Percentiles rank a stretch among this genome's conserved stretches.
These are phyloP conservation scores for Voacanga thouarsii DNA, from an alignment of 257 asterid genomes.

Conservation along the genomic window DNA sequence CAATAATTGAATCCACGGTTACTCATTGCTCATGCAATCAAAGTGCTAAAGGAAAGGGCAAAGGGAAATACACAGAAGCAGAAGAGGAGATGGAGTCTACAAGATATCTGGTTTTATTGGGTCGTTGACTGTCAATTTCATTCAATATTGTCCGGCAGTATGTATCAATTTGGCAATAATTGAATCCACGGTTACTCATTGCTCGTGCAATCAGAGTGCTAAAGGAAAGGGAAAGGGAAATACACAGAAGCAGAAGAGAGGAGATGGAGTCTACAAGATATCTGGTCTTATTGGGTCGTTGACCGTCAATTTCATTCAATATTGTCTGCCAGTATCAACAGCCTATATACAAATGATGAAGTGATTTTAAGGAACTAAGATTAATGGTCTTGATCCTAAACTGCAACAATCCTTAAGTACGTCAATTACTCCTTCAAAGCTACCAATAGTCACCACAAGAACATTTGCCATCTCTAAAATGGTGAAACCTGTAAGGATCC, in stretches of 20 bases:
- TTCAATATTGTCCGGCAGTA: too few species aligned
- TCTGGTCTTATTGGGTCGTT: not conserved
- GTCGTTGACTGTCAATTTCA: too few species aligned
- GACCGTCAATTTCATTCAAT: not conserved
- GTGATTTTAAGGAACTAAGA: not conserved
- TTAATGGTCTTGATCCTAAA: not conserved
- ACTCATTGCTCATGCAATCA: too few species aligned
- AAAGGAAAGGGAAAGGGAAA: not conserved
- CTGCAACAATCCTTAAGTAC: not conserved
- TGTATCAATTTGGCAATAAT: too few species aligned
- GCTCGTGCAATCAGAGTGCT: not conserved
- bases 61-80: too few species aligned
- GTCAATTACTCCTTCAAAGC: not conserved
- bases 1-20: too few species aligned
- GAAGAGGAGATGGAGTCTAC: too few species aligned
- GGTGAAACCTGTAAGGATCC: slow-evolving; percentile 89
- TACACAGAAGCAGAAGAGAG: not conserved
- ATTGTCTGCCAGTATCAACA: not conserved
- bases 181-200: not conserved
- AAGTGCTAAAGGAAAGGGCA: too few species aligned
- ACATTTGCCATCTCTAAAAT: slow-evolving; percentile 65
- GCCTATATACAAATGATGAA: not conserved
- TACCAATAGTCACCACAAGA: slow-evolving; percentile 92
- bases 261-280: not conserved
- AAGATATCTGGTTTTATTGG: too few species aligned